Conservation (phyloP, 345 rosid genomes). For the Citrus hindsii region DNA sequence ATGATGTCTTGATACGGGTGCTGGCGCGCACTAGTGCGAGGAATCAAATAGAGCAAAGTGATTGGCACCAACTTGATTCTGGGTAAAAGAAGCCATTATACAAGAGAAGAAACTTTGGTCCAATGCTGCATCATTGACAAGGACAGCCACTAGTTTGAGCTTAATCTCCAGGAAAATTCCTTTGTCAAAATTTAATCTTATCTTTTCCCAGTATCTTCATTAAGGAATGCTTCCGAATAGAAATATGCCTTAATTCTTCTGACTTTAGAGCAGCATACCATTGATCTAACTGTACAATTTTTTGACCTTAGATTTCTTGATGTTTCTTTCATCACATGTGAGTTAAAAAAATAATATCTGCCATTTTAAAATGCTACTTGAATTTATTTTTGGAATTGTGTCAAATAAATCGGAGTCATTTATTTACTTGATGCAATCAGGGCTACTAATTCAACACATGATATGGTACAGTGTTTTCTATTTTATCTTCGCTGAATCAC, state of each 20-base stretch:
- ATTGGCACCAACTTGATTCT: conserved; percentile 7
- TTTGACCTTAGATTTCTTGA: conserved; percentile 16
- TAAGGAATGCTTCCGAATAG: neutral
- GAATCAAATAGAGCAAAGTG: conserved; percentile 23
- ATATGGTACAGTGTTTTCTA: neutral
- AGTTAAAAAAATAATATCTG: conserved; percentile 6
- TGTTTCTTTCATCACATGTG: conserved; percentile 9
- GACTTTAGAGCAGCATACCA: neutral
- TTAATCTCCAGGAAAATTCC: conserved; percentile 8
- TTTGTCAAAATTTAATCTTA: neutral
- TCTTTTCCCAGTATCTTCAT: conserved; percentile 19
- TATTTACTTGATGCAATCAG: neutral
- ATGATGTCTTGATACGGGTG: conserved; percentile 7
- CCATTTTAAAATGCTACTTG: neutral
- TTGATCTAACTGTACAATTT: conserved; percentile 2
- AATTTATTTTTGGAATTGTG: neutral
- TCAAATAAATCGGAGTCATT: neutral
- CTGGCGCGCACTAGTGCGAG: conserved; percentile 12
- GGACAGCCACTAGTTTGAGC: conserved; percentile 7
- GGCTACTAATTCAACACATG: neutral
- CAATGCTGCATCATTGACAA: conserved; percentile 8
- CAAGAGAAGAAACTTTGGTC: conserved; percentile 5
- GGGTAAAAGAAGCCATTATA: conserved; percentile 9
- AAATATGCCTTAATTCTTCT: conserved; percentile 16
- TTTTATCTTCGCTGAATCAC: neutral